phyloP scores from a whole-genome alignment of 2,329 filamentous ascomycete genomes.

The Massarina eburnea region DNA sequence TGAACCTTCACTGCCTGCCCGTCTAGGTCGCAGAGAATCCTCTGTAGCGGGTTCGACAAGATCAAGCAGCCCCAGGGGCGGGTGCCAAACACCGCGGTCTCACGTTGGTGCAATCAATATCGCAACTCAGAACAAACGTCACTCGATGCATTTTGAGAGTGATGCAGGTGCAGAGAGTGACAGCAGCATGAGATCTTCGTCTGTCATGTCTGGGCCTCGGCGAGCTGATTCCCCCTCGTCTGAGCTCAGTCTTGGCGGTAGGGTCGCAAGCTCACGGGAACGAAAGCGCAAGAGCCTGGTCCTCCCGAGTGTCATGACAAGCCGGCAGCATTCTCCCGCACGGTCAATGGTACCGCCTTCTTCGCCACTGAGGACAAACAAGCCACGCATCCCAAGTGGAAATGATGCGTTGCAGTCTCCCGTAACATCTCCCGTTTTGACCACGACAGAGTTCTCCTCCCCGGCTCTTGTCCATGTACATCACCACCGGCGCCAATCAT shows the following conservation, averaged over 20 bases:
- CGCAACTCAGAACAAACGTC: slow-evolving; percentile 67
- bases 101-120: slow-evolving; percentile 64
- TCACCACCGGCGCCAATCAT: slow-evolving; percentile 88
- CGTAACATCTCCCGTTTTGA: slow-evolving; percentile 84
- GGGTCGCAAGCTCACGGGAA: slow-evolving; percentile 76
- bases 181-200: slow-evolving; percentile 84
- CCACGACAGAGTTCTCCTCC: slow-evolving; percentile 78
- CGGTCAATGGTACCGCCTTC: slow-evolving; percentile 73
- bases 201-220: slow-evolving; percentile 68
- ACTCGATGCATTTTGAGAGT: slow-evolving; percentile 78
- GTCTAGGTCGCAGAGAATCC: slow-evolving; percentile 55
- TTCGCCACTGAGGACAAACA: slow-evolving; percentile 82
- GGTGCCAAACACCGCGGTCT: slow-evolving; percentile 80
- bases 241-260: slow-evolving; percentile 75
- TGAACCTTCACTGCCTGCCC: slow-evolving; percentile 50
- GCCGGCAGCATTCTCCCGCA: slow-evolving; percentile 85
- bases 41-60: slow-evolving; percentile 74
- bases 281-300: slow-evolving; percentile 86
- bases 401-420: slow-evolving; percentile 75
- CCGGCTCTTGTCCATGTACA: slow-evolving; percentile 61
- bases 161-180: slow-evolving; percentile 85
- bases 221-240: slow-evolving; percentile 89
- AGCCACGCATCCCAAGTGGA: slow-evolving; percentile 68
- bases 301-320: slow-evolving; percentile 75
- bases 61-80: slow-evolving; percentile 88